Evolutionary conservation across 192 early-diverging fungal species (phyloP), one percentile per base, ranked within the genome.

Genomic region (Rhizoclosmatium globosum): DNA sequence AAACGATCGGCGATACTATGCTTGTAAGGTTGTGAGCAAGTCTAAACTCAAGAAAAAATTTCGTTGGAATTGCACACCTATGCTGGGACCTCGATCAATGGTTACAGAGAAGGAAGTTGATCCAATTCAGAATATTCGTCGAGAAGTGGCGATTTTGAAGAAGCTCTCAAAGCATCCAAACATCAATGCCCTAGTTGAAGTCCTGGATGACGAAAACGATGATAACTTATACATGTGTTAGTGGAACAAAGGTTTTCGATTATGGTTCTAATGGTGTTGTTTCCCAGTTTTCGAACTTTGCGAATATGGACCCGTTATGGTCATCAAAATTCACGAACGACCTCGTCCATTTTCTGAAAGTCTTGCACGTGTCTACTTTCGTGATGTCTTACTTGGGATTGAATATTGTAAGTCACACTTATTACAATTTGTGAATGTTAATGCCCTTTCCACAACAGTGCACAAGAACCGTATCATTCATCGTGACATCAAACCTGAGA

Each of bases 221-320:
- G 90, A 91, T 65, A 90, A 89, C 65, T 73, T 91, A 19, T 91
- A 91, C 69, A 84, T 91, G 84, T 84, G 90, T 91, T 53, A 50
- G 74, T 71, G 17, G 23, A 41, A 4, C 4, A 47, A 2, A 7
- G 21, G 42, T 57, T 31, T 69, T 57, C 42, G 31, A 47, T 53
- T 81, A 31, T 79, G 79, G 77, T 4, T n/a, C 11, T 15, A 2
- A 71, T 45, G 13, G 45, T 64, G 38, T 71, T 66, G 43, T 47
- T 17, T 31, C 19, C 0, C 72, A 91, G 90, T 91, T 60, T 91
- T 91, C 79, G 89, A 91, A 72, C 82, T 91, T 44, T 91, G 90
- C 65, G 88, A 90, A 53, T 83, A 76, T 44, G 89, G 90, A 9
- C 85, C 85, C 15, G 74, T 91, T 31, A 91, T 91, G 90, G 75